Evolutionary conservation across 148 eudicot species (phyloP), one percentile per base, ranked within the genome.

Genomic region (Dysphania ambrosioides): DNA sequence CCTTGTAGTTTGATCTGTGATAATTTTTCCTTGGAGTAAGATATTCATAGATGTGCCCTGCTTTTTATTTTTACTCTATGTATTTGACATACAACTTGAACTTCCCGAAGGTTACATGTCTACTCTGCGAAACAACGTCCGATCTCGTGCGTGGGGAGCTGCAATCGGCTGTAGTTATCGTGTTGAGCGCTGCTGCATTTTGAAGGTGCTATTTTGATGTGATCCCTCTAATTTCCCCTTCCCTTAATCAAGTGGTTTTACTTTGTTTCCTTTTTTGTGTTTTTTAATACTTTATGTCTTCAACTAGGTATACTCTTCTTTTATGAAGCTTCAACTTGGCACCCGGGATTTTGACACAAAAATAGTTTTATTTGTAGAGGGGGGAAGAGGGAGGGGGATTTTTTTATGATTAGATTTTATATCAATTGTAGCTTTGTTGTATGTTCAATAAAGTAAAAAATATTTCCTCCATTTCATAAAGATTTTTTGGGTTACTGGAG

Each of bases 101-200:
- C 35, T 70, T 53, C 57, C 51, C 79, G 72, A 65, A 95, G 99
- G 96, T 72, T 95, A 92, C 71, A 84, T 86, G 72, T 95, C 99
- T 75, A 84, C 97, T 56, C 78, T 95, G 83, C 80, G 99, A 75
- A 95, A 95, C 79, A 95, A 92, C 79, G 97, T 95, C 23, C 88
- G 97, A 24, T 95, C 99, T 44, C 99, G 99, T 86, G 93, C 99
- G 23, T 95, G 99, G 99, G 97, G 99, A 65, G 93, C 99, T 78
- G 91, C 90, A 32, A 87, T 95, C 75, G 99, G 92, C 72, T 95
- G 99, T 79, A 95, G 99, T 84, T 92, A 86, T 76, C 92, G 90
- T 42, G 94, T 95, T 75, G 99, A 95, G 71, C 79, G 92, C 23
- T 95, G 99, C 82, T 86, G 91, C 88, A 87, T 95, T 74, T 81